Conservation (phyloP, 2,329 filamentous ascomycete species). For the Colletotrichum sp. region DNA sequence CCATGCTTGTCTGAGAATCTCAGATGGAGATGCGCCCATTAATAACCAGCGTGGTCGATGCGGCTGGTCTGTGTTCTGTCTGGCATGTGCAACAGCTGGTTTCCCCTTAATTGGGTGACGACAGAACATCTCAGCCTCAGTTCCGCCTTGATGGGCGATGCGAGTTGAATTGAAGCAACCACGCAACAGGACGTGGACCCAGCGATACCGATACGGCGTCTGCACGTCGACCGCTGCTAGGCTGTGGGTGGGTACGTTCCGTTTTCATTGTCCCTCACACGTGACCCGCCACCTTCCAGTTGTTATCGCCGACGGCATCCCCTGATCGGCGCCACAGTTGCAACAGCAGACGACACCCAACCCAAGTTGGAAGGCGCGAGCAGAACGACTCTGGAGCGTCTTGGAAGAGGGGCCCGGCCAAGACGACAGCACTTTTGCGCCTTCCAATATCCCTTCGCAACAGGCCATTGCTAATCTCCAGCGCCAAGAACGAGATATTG, state of each 20-base stretch:
- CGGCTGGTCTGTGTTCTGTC: conserved; percentile 14
- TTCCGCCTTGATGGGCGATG: not conserved
- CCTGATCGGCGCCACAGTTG: conserved; percentile 16
- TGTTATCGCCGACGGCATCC: not conserved
- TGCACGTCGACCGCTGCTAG: not conserved
- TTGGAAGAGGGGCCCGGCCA: conserved; percentile 6
- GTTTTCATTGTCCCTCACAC: not conserved
- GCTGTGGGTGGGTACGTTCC: not conserved
- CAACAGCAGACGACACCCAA: conserved; percentile 1
- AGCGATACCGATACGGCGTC: not conserved
- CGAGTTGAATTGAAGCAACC: not conserved
- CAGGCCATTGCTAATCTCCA: not conserved
- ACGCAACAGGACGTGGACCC: not conserved
- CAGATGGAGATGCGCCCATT: not conserved
- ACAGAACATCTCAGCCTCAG: not conserved
- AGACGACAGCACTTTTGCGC: not conserved
- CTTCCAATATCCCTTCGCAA: not conserved
- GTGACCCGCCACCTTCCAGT: not conserved
- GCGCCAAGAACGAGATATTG: not conserved
- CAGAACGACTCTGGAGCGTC: not conserved
- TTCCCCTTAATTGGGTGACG: conserved; percentile 7
- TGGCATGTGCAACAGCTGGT: conserved; percentile 18
- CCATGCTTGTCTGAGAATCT: conserved; percentile 3
- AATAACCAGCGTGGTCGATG: not conserved
- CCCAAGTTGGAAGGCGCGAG: conserved; percentile 22